Percentiles rank a stretch among this genome's conserved stretches.
These are phyloP conservation scores for Noccaea bulbosa DNA, from an alignment of 345 rosid species.

Conservation along the genomic window DNA sequence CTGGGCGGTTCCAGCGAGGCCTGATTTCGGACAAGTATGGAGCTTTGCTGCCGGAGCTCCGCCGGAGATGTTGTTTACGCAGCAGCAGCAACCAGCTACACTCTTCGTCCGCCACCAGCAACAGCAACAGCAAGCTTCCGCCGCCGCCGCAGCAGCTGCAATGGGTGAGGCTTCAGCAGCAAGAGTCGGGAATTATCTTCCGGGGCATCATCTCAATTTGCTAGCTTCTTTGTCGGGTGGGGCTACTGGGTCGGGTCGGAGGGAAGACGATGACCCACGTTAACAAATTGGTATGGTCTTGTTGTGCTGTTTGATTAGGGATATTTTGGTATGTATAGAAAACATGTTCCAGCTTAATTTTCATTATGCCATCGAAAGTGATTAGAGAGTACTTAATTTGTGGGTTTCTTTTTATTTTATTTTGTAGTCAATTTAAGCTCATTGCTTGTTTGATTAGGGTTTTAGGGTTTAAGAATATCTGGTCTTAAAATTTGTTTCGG, in stretches of 20 bases:
- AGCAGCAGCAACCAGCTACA: slow-evolving; percentile 47
- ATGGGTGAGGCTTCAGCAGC: slow-evolving; percentile 98
- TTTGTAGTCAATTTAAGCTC: neutral
- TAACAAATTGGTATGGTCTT: slow-evolving; percentile 25
- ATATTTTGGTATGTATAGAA: slow-evolving; percentile 31
- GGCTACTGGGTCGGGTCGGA: slow-evolving; percentile 56
- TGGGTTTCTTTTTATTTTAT: neutral
- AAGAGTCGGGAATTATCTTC: slow-evolving; percentile 75
- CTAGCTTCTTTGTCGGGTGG: slow-evolving; percentile 78
- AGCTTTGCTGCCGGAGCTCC: slow-evolving; percentile 62
- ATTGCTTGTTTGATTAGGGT: slow-evolving; percentile 31
- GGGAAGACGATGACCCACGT: slow-evolving; percentile 58
- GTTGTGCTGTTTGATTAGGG: neutral
- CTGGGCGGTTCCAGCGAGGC: slow-evolving; percentile 84
- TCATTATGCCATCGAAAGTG: slow-evolving; percentile 20
- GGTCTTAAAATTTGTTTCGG: slow-evolving; percentile 4
- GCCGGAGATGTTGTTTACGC: slow-evolving; percentile 68
- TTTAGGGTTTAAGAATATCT: slow-evolving; percentile 31
- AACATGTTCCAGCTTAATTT: neutral
- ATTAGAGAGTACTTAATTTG: slow-evolving; percentile 21
- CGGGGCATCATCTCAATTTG: slow-evolving; percentile 76
- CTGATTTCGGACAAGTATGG: slow-evolving; percentile 83
- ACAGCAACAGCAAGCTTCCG: slow-evolving; percentile 33
- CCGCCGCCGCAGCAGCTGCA: slow-evolving; percentile 40
- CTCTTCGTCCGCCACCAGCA: slow-evolving; percentile 55